A percentile compares a stretch with the other conserved stretches of the same genome.
Conservation (phyloP, 2,329 filamentous ascomycete genomes). For the Fusarium papillatum region DNA sequence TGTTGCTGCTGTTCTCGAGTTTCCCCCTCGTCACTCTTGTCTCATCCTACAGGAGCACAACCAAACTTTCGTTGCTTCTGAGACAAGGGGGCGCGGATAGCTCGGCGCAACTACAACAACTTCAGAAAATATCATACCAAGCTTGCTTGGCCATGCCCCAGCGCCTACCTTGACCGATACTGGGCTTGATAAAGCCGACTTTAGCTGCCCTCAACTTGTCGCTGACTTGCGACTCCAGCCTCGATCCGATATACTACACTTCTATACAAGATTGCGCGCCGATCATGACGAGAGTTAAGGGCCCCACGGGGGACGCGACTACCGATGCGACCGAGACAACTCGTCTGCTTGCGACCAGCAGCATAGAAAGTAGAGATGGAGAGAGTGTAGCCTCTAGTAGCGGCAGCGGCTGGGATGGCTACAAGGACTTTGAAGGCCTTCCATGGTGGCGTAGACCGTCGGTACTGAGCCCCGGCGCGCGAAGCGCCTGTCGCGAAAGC, state of each 20-base stretch:
- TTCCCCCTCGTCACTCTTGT: constrained; percentile 39
- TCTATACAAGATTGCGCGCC: neutral
- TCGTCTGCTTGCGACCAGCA: constrained; percentile 52
- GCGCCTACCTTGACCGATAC: constrained; percentile 24
- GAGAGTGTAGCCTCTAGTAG: constrained; percentile 30
- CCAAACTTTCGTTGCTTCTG: constrained; percentile 13
- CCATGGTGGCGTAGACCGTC: constrained; percentile 76
- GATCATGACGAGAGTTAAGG: constrained; percentile 23
- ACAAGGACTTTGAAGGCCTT: constrained; percentile 70
- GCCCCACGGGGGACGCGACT: constrained; percentile 9
- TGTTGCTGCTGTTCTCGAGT: constrained; percentile 1
- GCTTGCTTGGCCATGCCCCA: constrained; percentile 26
- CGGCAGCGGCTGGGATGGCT: constrained; percentile 58
- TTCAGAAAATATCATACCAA: neutral
- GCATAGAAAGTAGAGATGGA: constrained; percentile 22
- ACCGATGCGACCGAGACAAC: constrained; percentile 51
- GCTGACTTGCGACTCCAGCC: neutral
- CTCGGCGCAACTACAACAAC: neutral
- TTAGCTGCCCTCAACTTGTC: constrained; percentile 20
- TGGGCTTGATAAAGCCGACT: constrained; percentile 23
- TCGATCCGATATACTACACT: constrained; percentile 1
- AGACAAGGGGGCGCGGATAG: constrained; percentile 23
- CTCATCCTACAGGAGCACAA: constrained; percentile 31
- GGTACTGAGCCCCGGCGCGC: constrained; percentile 52
- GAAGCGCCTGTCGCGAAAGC: neutral